phyloP scores from a whole-genome alignment of 768 basidiomycete species.

The Gloeostereum incarnatum region DNA sequence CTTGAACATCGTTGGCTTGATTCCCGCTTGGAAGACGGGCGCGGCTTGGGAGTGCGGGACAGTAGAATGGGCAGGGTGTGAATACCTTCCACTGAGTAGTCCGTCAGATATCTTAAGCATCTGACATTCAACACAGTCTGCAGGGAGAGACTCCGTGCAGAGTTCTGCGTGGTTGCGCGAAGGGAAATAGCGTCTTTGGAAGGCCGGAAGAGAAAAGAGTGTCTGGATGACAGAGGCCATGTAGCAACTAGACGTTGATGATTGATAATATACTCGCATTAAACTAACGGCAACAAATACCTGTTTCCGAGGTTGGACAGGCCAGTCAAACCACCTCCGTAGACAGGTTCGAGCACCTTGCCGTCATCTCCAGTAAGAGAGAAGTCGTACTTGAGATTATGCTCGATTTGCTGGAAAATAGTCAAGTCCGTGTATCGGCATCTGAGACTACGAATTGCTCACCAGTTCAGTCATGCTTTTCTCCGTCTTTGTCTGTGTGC shows the following conservation, averaged over 20 bases:
- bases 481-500: constrained; percentile 80
- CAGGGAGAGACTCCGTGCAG: constrained; percentile 65
- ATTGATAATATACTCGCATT: neutral
- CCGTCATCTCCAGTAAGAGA: constrained; percentile 83
- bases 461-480: constrained; percentile 96
- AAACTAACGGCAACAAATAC: constrained; percentile 9
- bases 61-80: constrained; percentile 39
- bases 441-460: constrained; percentile 11
- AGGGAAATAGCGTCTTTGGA: constrained; percentile 64
- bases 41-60: constrained; percentile 6
- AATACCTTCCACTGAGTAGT: constrained; percentile 86
- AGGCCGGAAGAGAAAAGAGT: constrained; percentile 71
- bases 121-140: constrained; percentile 90
- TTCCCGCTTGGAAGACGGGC: constrained; percentile 73
- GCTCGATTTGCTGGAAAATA: constrained; percentile 76
- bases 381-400: constrained; percentile 93
- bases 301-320: constrained; percentile 91
- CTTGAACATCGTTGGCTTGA: constrained; percentile 81
- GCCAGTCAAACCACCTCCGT: constrained; percentile 85
- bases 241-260: constrained; percentile 61
- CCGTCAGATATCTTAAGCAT: constrained; percentile 91
- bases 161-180: constrained; percentile 12
- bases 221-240: constrained; percentile 92
- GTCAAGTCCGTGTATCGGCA: neutral
- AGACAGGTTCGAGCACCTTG: constrained; percentile 78